phyloP scores from a whole-genome alignment of 768 basidiomycete species.

The Galerina sulciceps region DNA sequence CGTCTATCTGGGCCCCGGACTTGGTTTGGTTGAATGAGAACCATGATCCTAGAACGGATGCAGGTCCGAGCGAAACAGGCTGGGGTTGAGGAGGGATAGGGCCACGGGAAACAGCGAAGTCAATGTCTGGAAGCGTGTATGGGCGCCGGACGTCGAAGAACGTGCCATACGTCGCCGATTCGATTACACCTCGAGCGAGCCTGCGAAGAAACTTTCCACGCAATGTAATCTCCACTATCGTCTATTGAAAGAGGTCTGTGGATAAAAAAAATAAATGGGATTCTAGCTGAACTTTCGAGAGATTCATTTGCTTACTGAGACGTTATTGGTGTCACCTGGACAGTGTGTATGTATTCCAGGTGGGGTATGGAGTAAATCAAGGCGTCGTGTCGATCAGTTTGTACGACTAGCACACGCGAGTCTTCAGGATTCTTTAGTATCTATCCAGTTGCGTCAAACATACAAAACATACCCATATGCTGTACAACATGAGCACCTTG shows the following conservation, averaged over 20 bases:
- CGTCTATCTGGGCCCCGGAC: slow-evolving; percentile 65
- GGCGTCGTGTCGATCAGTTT: slow-evolving; percentile 52
- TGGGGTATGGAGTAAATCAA: slow-evolving; percentile 67
- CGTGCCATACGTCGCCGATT: slow-evolving; percentile 53
- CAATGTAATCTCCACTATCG: slow-evolving; percentile 58
- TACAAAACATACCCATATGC: slow-evolving; percentile 53
- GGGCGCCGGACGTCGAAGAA: slow-evolving; percentile 61
- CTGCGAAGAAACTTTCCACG: slow-evolving; percentile 38
- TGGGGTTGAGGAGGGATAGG: slow-evolving; percentile 60
- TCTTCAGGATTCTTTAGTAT: slow-evolving; percentile 29
- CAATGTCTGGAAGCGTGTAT: slow-evolving; percentile 54
- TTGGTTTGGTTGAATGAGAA: slow-evolving; percentile 53
- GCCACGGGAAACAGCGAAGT: slow-evolving; percentile 46
- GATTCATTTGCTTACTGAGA: slow-evolving; percentile 33
- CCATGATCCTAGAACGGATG: slow-evolving; percentile 60
- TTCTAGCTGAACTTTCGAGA: neutral
- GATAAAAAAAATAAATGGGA: neutral
- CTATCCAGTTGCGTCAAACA: neutral
- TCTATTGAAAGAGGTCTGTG: slow-evolving; percentile 46
- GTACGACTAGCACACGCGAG: slow-evolving; percentile 57
- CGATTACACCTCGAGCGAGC: slow-evolving; percentile 31
- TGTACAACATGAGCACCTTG: slow-evolving; percentile 59
- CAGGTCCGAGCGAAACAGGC: slow-evolving; percentile 61
- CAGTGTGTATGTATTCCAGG: slow-evolving; percentile 58
- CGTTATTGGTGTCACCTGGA: slow-evolving; percentile 37